Evolutionary conservation across 1,284 basidiomycete genomes (phyloP).

Genomic region (Tilletia setariae): DNA sequence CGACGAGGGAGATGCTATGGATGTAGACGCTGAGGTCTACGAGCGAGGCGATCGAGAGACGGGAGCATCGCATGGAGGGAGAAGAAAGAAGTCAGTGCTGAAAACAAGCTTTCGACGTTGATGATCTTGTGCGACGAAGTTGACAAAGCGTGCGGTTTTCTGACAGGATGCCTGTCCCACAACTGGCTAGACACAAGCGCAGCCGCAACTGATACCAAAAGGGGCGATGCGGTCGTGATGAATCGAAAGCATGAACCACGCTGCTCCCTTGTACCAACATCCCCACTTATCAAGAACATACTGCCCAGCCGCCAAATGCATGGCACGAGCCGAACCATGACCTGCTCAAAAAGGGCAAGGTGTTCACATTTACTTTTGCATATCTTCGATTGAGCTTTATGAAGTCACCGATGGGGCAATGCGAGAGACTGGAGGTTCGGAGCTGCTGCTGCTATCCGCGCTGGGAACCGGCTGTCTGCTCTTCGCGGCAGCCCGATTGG

Average conservation of each 20-base stretch:
- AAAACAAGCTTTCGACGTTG: too few species aligned
- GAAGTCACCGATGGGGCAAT: conserved; percentile 8
- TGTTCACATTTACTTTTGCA: too few species aligned
- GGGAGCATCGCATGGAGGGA: not conserved
- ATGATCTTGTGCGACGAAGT: too few species aligned
- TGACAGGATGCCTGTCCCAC: not conserved
- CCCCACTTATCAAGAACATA: too few species aligned
- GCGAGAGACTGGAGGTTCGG: not conserved
- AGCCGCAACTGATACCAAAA: not conserved
- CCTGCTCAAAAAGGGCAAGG: too few species aligned
- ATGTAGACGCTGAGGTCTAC: conserved; percentile 6
- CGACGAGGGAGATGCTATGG: conserved; percentile 5
- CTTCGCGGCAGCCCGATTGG: not conserved
- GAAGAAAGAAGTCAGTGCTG: conserved; percentile 7
- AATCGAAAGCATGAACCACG: not conserved
- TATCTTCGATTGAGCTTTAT: not conserved
- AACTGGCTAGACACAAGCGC: conserved; percentile 8
- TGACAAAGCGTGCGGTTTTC: not conserved
- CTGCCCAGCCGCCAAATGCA: too few species aligned
- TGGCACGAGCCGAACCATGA: too few species aligned
- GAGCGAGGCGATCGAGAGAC: too few species aligned
- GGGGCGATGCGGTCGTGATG: not conserved
- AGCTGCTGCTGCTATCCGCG: conserved; percentile 1
- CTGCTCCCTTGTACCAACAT: too few species aligned
- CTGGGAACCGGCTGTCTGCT: not conserved